Conservation (phyloP, 2,329 filamentous ascomycete genomes). For the Fusarium graminum region DNA sequence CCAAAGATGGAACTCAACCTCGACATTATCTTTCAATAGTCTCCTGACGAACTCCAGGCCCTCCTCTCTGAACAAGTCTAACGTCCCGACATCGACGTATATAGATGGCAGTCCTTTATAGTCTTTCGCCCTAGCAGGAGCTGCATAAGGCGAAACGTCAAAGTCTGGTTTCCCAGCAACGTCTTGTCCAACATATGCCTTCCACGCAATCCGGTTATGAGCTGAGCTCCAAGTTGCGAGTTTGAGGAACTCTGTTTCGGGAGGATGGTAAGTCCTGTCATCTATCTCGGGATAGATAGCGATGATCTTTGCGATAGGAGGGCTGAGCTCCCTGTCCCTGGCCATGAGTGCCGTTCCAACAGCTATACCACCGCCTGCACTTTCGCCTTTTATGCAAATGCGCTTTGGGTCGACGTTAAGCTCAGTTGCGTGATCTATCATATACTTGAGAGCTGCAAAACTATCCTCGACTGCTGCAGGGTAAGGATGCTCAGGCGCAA, state of each 20-base stretch:
- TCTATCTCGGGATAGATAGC: conserved; percentile 41
- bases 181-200: conserved; percentile 41
- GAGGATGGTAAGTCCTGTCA: conserved; percentile 19
- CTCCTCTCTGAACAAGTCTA: conserved; percentile 44
- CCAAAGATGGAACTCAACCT: conserved; percentile 45
- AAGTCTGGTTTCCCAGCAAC: conserved; percentile 27
- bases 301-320: conserved; percentile 35
- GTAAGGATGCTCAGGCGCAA: conserved; percentile 39
- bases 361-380: conserved; percentile 37
- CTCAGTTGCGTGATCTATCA: conserved; percentile 27
- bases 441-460: conserved; percentile 35
- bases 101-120: conserved; percentile 30
- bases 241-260: conserved; percentile 23
- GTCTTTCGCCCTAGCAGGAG: conserved; percentile 33
- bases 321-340: conserved; percentile 32
- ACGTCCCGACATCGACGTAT: conserved; percentile 38
- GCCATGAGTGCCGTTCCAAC: conserved; percentile 30
- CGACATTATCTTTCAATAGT: conserved; percentile 36
- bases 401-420: conserved; percentile 36
- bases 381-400: conserved; percentile 38
- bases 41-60: conserved; percentile 37
- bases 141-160: conserved; percentile 36
- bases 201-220: conserved; percentile 32
- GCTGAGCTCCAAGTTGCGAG: conserved; percentile 24
- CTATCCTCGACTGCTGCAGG: conserved; percentile 36